These are phyloP conservation scores for Hyphodiscus sp. DNA, from an alignment of 2,329 filamentous ascomycete species.

Conservation along the genomic window DNA sequence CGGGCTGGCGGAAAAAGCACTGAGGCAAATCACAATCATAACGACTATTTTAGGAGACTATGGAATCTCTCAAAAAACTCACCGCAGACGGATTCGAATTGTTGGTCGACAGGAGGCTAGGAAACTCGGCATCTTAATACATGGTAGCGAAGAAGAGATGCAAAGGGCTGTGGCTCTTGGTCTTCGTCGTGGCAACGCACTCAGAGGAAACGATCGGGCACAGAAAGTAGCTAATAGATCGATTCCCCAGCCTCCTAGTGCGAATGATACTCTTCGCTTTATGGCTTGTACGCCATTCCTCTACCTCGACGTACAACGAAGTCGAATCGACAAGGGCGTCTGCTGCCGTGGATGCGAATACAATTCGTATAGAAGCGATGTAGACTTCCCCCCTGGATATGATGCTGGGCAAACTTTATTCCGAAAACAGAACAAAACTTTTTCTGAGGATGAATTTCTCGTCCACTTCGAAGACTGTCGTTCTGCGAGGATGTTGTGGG, in stretches of 20 bases:
- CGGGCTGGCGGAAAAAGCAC: conserved; percentile 1
- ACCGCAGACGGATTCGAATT: conserved; percentile 5
- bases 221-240: conserved; percentile 1
- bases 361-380: conserved; percentile 5
- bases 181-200: conserved; percentile 3
- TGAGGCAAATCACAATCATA: conserved; percentile 2
- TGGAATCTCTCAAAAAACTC: conserved; percentile 2
- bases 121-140: conserved; percentile 3
- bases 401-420: neutral
- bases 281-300: conserved; percentile 7
- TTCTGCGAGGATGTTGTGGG: neutral
- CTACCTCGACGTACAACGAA: conserved; percentile 3
- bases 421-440: conserved; percentile 2
- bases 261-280: conserved; percentile 5
- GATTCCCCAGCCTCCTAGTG: conserved; percentile 1
- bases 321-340: conserved; percentile 6
- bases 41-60: conserved; percentile 4
- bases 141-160: conserved; percentile 3
- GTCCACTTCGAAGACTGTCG: conserved; percentile 6
- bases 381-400: conserved; percentile 1
- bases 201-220: conserved; percentile 1
- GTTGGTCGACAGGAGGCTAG: conserved; percentile 5
- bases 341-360: conserved; percentile 7
- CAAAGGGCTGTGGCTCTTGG: conserved; percentile 3
- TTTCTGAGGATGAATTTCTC: conserved; percentile 7